Conservation (phyloP, 805 yeast species). For the Naumovozyma baii region DNA sequence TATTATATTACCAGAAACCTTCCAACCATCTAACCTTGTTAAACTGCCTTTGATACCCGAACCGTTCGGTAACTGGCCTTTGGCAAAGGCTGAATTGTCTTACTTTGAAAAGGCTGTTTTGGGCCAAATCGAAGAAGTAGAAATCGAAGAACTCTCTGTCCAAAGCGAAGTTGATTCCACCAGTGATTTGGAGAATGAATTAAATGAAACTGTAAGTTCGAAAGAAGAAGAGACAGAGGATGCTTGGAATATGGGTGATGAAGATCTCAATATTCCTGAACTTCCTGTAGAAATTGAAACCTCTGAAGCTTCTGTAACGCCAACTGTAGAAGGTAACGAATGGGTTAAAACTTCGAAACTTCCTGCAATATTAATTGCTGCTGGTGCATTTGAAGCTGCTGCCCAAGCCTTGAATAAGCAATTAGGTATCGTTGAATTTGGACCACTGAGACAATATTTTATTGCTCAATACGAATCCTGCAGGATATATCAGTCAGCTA, state of each 20-base stretch:
- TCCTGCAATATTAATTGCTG: slow-evolving; percentile 88
- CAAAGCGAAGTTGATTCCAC: slow-evolving; percentile 16
- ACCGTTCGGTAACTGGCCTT: slow-evolving; percentile 63
- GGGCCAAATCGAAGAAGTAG: slow-evolving; percentile 64
- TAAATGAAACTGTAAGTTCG: slow-evolving; percentile 22
- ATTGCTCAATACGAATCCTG: slow-evolving; percentile 74
- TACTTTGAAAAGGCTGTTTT: slow-evolving; percentile 77
- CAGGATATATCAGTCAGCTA: slow-evolving; percentile 63
- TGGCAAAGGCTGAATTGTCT: slow-evolving; percentile 59
- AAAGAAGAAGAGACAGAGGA: slow-evolving; percentile 41
- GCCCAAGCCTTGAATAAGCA: slow-evolving; percentile 87
- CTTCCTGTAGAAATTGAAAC: slow-evolving; percentile 33
- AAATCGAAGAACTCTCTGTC: slow-evolving; percentile 34
- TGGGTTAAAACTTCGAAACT: slow-evolving; percentile 88
- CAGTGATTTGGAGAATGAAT: slow-evolving; percentile 33
- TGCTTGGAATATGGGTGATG: slow-evolving; percentile 79
- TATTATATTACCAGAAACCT: slow-evolving; percentile 49
- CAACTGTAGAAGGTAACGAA: slow-evolving; percentile 53
- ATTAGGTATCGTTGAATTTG: slow-evolving; percentile 76
- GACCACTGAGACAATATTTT: slow-evolving; percentile 77
- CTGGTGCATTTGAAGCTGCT: slow-evolving; percentile 94
- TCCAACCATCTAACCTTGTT: slow-evolving; percentile 34
- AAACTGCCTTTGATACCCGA: slow-evolving; percentile 41
- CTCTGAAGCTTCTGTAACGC: slow-evolving; percentile 29
- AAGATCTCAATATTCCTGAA: slow-evolving; percentile 58